phyloP scores from a whole-genome alignment of 1,284 basidiomycete species.

The Stygiomarasmius scandens region DNA sequence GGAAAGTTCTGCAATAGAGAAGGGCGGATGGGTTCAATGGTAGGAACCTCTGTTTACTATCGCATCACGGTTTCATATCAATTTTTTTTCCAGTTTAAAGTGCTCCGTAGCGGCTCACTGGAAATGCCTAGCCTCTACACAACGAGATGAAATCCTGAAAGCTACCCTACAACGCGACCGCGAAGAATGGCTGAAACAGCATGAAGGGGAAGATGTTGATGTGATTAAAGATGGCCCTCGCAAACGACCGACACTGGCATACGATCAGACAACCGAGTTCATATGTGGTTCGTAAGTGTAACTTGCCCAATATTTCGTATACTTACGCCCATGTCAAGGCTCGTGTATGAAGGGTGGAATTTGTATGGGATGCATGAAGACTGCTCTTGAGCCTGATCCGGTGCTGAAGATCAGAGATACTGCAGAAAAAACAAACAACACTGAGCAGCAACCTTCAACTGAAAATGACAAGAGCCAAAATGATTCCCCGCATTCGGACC shows the following conservation, averaged over 20 bases:
- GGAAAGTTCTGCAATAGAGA: slow-evolving; percentile 51
- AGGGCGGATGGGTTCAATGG: slow-evolving; percentile 90
- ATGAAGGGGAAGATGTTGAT: slow-evolving; percentile 25
- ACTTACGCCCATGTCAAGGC: slow-evolving; percentile 26
- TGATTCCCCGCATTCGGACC: slow-evolving; percentile 19
- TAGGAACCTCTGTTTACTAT: slow-evolving; percentile 36
- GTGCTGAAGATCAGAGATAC: slow-evolving; percentile 21
- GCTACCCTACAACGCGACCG: slow-evolving; percentile 59
- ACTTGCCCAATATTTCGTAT: background rate
- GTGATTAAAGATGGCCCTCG: slow-evolving; percentile 31
- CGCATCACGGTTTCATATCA: slow-evolving; percentile 10
- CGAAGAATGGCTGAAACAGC: slow-evolving; percentile 38
- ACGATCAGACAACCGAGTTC: slow-evolving; percentile 74
- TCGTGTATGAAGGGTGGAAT: slow-evolving; percentile 74
- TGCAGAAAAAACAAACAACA: slow-evolving; percentile 13
- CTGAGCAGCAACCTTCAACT: slow-evolving; percentile 18
- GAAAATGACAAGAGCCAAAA: slow-evolving; percentile 11
- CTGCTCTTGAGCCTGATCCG: slow-evolving; percentile 50
- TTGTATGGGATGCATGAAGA: slow-evolving; percentile 78
- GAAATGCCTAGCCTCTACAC: slow-evolving; percentile 71
- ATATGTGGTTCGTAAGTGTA: slow-evolving; percentile 55
- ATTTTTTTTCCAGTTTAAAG: no score
- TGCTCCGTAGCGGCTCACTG: slow-evolving; percentile 53
- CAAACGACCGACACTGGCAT: slow-evolving; percentile 48
- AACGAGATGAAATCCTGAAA: slow-evolving; percentile 74